Evolutionary conservation across 2,329 filamentous ascomycete species (phyloP).

Genomic region (Arthrinium phaeospermum): DNA sequence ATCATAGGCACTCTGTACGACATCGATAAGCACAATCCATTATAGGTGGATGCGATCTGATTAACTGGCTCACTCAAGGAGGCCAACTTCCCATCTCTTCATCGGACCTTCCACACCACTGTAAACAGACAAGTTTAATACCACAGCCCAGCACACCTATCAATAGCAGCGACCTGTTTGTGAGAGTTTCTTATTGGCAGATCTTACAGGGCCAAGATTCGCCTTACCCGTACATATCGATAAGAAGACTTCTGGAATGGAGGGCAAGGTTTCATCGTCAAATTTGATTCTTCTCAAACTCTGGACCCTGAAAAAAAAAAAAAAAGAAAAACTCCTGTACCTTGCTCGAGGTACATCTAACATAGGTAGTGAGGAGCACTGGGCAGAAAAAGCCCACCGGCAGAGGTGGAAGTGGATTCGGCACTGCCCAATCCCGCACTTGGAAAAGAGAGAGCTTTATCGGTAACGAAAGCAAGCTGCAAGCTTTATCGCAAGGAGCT

Average conservation of each 20-base stretch:
- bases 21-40: neutral
- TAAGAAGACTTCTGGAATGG: neutral
- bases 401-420: conserved; percentile 4
- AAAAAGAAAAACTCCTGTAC: neutral
- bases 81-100: neutral
- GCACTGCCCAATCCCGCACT: conserved; percentile 3
- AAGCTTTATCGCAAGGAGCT: conserved; percentile 12
- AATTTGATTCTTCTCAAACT: neutral
- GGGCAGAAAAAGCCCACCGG: neutral
- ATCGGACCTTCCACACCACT: neutral
- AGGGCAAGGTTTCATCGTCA: neutral
- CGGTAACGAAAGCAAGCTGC: neutral
- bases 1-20: neutral
- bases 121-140: neutral
- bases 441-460: conserved; percentile 12
- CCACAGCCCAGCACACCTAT: neutral
- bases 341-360: neutral
- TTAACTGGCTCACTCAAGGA: neutral
- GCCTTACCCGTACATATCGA: neutral
- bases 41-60: neutral
- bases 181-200: neutral
- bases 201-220: neutral
- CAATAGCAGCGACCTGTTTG: neutral
- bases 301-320: conserved; percentile 1
- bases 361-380: neutral